Evolutionary conservation across 2,329 filamentous ascomycete species (phyloP), one percentile per base, ranked within the genome.

Genomic region (Diplodia corticola): DNA sequence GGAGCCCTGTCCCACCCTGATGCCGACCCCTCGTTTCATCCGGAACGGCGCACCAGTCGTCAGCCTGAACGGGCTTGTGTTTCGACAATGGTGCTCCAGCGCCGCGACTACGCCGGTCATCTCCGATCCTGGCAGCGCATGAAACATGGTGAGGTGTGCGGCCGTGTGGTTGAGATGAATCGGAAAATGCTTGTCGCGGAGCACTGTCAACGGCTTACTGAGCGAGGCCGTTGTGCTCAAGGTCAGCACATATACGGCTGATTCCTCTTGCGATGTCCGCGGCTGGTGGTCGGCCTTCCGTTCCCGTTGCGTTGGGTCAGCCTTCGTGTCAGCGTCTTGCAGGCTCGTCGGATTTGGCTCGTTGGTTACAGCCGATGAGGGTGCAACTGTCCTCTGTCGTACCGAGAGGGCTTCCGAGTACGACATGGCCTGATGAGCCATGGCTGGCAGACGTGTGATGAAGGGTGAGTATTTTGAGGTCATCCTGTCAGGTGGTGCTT

Each of bases 81-180:
- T 69, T 10, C 64, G 40, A 3, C 76, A 71, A 1, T 78, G 65
- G 17, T 72, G 68, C 9, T 73, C 69, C 12, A 82, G 67, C 2
- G 70, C 69, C 6, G 73, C 73, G 12, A 79, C 72, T 15, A 82
- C 76, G 28, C 67, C 67, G 40, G 70, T 68, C 17, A 80, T 70
- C 57, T 76, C 75, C 46, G 77, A 80, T 51, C 74, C 76, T 0
- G 80, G 80, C 28, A 82, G 73, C 5, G 80, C 80, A 68, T 82
- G 80, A 70, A 82, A 82, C 3, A 82, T 73, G 1, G 80, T 81
- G 20, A 82, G 68, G 67, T 82, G 80, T 5, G 80, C 80, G 2
- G 76, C 76, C 0, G 78, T 77, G 46, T 77, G 77, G 69, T 82
- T 82, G 66, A 81, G 70, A 10, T 73, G 72, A n/a, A 71, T 71